These are phyloP conservation scores for Phytophthora boehmeriae DNA, from an alignment of 352 stramenopile species.

Conservation along the genomic window DNA sequence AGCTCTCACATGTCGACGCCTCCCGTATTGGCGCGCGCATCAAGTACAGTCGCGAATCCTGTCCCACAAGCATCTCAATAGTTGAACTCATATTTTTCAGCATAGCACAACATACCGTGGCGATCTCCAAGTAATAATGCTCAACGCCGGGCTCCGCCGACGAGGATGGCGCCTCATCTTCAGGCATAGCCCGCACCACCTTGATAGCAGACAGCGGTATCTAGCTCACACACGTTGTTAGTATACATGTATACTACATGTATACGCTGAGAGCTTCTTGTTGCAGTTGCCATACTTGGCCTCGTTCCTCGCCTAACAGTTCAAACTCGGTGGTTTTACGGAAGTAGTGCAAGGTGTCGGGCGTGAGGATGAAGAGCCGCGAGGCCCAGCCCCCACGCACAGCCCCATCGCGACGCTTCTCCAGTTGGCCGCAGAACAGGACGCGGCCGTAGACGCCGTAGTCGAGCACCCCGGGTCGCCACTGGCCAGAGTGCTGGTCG, in stretches of 20 bases:
- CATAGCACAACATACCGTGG: constrained; percentile 60
- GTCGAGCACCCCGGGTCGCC: constrained; percentile 37
- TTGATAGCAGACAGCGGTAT: constrained; percentile 68
- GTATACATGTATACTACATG: constrained; percentile 4
- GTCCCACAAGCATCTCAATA: constrained; percentile 1
- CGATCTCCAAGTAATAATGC: constrained; percentile 87
- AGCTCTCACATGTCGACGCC: constrained; percentile 84
- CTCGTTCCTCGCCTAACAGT: constrained; percentile 80
- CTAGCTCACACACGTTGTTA: constrained; percentile 20
- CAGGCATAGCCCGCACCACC: constrained; percentile 75
- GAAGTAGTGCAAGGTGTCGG: constrained; percentile 83
- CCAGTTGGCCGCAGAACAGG: constrained; percentile 75
- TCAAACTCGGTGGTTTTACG: constrained; percentile 74
- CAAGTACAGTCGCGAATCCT: constrained; percentile 77
- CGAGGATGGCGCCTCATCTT: constrained; percentile 63
- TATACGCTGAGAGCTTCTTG: not conserved
- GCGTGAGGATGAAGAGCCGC: constrained; percentile 83
- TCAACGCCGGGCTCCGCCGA: constrained; percentile 61
- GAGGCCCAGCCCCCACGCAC: constrained; percentile 77
- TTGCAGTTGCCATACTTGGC: constrained; percentile 44
- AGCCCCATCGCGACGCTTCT: constrained; percentile 78
- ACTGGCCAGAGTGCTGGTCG: constrained; percentile 22
- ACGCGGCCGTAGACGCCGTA: constrained; percentile 78
- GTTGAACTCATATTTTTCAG: not conserved
- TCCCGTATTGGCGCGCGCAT: constrained; percentile 73